phyloP scores from a whole-genome alignment of 164 flowering plant species.

The Vitis riparia region DNA sequence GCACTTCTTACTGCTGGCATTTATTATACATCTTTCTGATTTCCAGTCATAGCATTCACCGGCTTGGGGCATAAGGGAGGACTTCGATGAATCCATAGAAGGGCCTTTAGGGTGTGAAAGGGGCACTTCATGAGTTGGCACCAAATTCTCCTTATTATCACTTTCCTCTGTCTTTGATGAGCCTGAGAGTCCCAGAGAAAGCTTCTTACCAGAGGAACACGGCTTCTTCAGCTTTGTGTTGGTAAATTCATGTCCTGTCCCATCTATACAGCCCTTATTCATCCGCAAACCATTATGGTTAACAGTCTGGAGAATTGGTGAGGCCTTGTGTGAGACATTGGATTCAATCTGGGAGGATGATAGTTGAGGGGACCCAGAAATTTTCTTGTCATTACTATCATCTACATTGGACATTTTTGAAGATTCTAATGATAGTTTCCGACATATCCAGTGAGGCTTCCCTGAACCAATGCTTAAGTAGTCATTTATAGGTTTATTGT shows the following conservation, averaged over 20 bases:
- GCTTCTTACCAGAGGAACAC: conserved; percentile 23
- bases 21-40: too few relatives aligned
- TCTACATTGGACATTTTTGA: neutral
- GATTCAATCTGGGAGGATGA: neutral
- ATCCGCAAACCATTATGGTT: neutral
- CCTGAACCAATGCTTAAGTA: neutral
- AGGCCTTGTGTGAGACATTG: neutral
- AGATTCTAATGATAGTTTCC: conserved; percentile 8
- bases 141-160: conserved; percentile 25
- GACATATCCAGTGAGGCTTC: neutral
- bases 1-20: too few relatives aligned
- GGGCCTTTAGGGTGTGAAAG: conserved; percentile 4
- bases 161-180: conserved; percentile 9
- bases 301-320: neutral
- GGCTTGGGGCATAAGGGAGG: conserved; percentile 1
- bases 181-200: conserved; percentile 22
- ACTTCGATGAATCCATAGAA: conserved; percentile 6
- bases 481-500: conserved; percentile 2
- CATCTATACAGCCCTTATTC: neutral
- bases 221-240: conserved; percentile 11
- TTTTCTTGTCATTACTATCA: conserved; percentile 10
- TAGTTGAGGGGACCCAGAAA: neutral
- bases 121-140: conserved; percentile 5
- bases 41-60: too few relatives aligned
- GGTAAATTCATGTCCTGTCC: neutral